Percentiles rank a stretch among this genome's conserved stretches.
phyloP scores from a whole-genome alignment of 129 eudicot genomes.

The Lactuca saligna region DNA sequence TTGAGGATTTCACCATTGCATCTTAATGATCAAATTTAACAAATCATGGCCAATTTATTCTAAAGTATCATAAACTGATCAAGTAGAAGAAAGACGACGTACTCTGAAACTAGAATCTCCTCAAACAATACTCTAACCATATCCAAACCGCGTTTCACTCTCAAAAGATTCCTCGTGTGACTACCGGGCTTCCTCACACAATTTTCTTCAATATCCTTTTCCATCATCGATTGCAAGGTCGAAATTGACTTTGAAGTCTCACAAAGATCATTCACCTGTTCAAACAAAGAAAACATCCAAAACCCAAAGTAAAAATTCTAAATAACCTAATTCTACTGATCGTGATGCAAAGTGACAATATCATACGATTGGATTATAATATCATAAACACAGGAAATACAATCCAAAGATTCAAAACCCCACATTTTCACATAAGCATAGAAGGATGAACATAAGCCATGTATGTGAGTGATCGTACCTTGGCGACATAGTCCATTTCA shows the following conservation, averaged over 20 bases:
- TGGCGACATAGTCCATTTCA: conserved; percentile 88
- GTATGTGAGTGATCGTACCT: conserved; percentile 31
- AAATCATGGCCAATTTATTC: neutral
- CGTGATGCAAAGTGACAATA: conserved; percentile 4
- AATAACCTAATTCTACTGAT: neutral
- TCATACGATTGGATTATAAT: neutral
- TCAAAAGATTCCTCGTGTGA: conserved; percentile 82
- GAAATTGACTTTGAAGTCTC: conserved; percentile 66
- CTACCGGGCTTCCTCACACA: conserved; percentile 76
- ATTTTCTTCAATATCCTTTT: conserved; percentile 55
- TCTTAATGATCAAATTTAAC: too few species aligned
- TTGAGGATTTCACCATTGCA: too few species aligned
- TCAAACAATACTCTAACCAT: conserved; percentile 88
- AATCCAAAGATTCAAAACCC: neutral
- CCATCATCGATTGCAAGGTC: conserved; percentile 61
- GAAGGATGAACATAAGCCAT: neutral
- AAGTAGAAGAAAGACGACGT: conserved; percentile 36
- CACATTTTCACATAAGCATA: neutral
- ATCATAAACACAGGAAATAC: neutral
- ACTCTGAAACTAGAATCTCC: conserved; percentile 72
- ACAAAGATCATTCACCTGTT: conserved; percentile 72
- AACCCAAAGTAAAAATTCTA: conserved; percentile 8
- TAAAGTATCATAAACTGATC: neutral
- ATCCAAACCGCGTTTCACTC: conserved; percentile 93
- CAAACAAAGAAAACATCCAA: neutral